Percentiles rank a stretch among this genome's conserved stretches.
Conservation (phyloP, 345 rosid species). For the Boechera divaricarpa region DNA sequence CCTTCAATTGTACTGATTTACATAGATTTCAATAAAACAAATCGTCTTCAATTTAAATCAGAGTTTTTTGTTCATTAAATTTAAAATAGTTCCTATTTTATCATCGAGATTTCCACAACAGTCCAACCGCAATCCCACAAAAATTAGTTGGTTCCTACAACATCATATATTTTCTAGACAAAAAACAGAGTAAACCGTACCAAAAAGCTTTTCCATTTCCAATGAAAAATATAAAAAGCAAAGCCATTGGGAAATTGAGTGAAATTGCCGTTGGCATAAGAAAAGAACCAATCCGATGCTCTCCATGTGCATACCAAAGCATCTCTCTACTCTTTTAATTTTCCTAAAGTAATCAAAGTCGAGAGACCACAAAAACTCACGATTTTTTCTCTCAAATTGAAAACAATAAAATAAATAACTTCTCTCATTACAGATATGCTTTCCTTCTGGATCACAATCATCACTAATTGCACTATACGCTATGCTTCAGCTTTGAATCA, state of each 20-base stretch:
- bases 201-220: background rate
- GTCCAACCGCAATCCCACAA: too few relatives aligned
- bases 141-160: background rate
- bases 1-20: too few relatives aligned
- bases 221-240: background rate
- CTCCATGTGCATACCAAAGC: constrained; percentile 41
- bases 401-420: background rate
- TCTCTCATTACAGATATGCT: constrained; percentile 31
- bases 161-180: background rate
- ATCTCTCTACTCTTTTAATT: constrained; percentile 28
- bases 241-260: constrained; percentile 20
- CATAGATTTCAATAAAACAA: too few relatives aligned
- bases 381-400: background rate
- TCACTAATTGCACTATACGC: constrained; percentile 41
- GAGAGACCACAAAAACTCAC: constrained; percentile 41
- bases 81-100: too few relatives aligned
- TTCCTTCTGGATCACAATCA: constrained; percentile 48
- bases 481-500: constrained; percentile 29
- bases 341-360: constrained; percentile 27
- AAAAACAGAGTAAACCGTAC: background rate
- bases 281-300: constrained; percentile 39
- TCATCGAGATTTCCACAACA: too few relatives aligned
- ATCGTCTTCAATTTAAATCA: too few relatives aligned
- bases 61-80: too few relatives aligned
- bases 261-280: constrained; percentile 40